phyloP scores from a whole-genome alignment of 2,329 filamentous ascomycete genomes.

The Fonsecaea pugnacius region DNA sequence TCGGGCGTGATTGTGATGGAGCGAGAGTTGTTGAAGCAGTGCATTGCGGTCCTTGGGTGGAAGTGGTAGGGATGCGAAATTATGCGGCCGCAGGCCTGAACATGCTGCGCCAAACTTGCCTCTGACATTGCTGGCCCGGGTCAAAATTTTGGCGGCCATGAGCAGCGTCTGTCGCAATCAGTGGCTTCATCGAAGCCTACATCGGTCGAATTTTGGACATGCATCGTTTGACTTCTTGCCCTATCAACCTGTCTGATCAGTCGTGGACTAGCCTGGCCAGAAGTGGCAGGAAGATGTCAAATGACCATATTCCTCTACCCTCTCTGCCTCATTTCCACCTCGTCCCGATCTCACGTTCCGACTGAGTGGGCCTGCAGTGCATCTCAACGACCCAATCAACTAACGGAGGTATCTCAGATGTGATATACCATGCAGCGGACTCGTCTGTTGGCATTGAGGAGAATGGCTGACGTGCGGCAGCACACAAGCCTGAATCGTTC shows the following conservation, averaged over 20 bases:
- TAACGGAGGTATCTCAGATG: neutral
- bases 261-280: neutral
- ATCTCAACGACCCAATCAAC: neutral
- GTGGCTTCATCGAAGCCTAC: neutral
- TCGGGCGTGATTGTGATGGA: neutral
- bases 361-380: neutral
- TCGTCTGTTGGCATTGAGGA: neutral
- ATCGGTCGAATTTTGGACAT: neutral
- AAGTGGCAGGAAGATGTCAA: neutral
- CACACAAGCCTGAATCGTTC: neutral
- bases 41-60: neutral
- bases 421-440: neutral
- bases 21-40: neutral
- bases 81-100: neutral
- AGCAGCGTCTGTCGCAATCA: neutral
- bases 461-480: neutral
- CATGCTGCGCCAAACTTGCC: neutral
- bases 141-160: neutral
- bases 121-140: neutral
- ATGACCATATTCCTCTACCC: neutral
- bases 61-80: neutral
- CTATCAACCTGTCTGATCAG: neutral
- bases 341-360: neutral
- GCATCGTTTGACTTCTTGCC: neutral
- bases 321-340: neutral